Evolutionary conservation across 352 stramenopile species (phyloP), one percentile per base, ranked within the genome.

Genomic region (Saprolegnia diclina): DNA sequence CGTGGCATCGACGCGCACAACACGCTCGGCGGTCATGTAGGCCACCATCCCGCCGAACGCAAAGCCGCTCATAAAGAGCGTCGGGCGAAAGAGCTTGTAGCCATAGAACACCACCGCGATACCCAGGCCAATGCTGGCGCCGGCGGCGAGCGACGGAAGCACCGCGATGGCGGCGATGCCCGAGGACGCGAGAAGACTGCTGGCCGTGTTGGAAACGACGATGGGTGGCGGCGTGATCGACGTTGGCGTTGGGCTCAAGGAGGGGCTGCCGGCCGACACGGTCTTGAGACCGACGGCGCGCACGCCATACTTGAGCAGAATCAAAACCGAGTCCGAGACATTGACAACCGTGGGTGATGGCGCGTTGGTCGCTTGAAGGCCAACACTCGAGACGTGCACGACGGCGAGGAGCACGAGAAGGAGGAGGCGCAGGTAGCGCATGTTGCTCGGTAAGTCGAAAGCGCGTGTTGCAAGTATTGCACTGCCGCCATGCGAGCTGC

Each of bases 81-180:
- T 72, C 35, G 53, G 61, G 4, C 81, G 78, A 67, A 90, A 85
- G 52, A 89, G 65, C 18, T 80, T 79, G 72, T 90, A 90, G 56
- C 84, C 84, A 29, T 80, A 80, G 26, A 76, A 59, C n/a, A 65
- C 65, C 9, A 88, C 76, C 16, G 77, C 78, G 21, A 73, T 38
- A 7, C 74, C 57, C 13, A 77, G 76, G 40, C 82, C 21, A 35
- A 90, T 71, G 29, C 59, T 75, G 6, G 73, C 73, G 37, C 75
- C 77, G 29, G 56, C 56, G 38, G 42, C 56, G n/a, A 64, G n/a
- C 11, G 56, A 32, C 10, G 56, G 56, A 32, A 32, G 42, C 4
- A 64, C 56, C 10, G 56, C 38, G 19, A 64, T 32, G 6, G 11
- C 24, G n/a, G 16, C 19, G 5, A 64, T 37, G 13, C 56, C 56